These are phyloP conservation scores for Corymbia calophylla DNA, from an alignment of 441 rosid species.

Conservation along the genomic window DNA sequence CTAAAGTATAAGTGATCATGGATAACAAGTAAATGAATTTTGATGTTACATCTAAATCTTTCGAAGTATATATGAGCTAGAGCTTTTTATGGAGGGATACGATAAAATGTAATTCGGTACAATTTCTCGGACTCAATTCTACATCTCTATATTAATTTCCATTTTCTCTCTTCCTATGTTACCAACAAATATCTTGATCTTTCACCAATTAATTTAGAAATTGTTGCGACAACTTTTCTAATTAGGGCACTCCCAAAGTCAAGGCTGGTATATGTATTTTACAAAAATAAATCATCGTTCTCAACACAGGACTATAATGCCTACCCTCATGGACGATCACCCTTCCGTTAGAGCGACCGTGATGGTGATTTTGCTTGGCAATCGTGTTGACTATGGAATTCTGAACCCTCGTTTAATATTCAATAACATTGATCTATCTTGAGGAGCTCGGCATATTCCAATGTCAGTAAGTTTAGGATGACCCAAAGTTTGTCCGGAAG, in stretches of 20 bases:
- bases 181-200: background rate
- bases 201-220: fast-evolving
- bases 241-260: background rate
- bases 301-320: background rate
- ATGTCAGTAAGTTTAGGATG: background rate
- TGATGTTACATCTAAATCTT: no score
- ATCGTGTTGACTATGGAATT: fast-evolving
- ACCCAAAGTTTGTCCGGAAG: background rate
- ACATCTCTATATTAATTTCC: background rate
- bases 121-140: background rate
- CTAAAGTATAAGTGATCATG: background rate
- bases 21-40: background rate
- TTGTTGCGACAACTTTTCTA: background rate
- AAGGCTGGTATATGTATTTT: fast-evolving
- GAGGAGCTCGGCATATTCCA: background rate
- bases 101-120: background rate
- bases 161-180: background rate
- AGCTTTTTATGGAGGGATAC: background rate
- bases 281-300: background rate
- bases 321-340: fast-evolving
- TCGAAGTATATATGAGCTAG: background rate
- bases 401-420: background rate
- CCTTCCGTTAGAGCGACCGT: fast-evolving
- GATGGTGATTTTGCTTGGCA: background rate
- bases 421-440: background rate